Evolutionary conservation across 2,329 filamentous ascomycete species (phyloP).

Genomic region (Calonectria henricotiae): DNA sequence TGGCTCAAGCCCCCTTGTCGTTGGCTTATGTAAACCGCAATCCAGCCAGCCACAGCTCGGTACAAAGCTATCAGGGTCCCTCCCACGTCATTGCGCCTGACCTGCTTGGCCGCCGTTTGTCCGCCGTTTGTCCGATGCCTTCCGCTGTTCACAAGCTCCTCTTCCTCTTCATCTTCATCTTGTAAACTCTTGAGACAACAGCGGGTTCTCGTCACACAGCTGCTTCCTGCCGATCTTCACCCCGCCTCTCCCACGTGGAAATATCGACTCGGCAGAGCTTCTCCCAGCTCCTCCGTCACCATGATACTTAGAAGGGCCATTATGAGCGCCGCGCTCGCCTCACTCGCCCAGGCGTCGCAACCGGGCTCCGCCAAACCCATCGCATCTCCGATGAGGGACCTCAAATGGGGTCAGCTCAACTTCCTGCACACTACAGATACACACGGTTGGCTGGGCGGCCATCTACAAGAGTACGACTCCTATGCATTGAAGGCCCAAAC

Average conservation of each 20-base stretch:
- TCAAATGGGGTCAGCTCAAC: conserved; percentile 95
- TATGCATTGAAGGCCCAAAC: neutral
- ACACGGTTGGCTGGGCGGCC: conserved; percentile 95
- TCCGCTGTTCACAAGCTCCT: neutral
- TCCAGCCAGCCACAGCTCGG: conserved; percentile 14
- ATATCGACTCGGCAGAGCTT: neutral
- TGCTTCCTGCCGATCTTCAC: neutral
- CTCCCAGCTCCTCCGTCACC: conserved; percentile 1
- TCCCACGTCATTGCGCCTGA: conserved; percentile 32
- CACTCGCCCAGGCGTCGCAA: conserved; percentile 72
- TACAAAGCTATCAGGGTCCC: conserved; percentile 20
- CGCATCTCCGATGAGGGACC: conserved; percentile 84
- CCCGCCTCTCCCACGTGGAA: neutral
- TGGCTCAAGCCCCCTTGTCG: conserved; percentile 7
- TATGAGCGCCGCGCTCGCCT: conserved; percentile 55
- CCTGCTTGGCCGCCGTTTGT: conserved; percentile 9
- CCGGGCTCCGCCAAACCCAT: conserved; percentile 86
- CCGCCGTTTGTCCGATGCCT: conserved; percentile 10
- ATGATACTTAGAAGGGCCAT: conserved; percentile 53
- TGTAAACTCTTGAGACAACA: neutral
- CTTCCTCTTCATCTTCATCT: conserved; percentile 10
- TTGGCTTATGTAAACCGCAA: conserved; percentile 23
- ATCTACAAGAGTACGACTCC: conserved; percentile 84
- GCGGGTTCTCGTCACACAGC: neutral
- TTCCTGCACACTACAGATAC: conserved; percentile 98